Evolutionary conservation across 257 asterid species (phyloP).

Genomic region (Pogostemon cablin): DNA sequence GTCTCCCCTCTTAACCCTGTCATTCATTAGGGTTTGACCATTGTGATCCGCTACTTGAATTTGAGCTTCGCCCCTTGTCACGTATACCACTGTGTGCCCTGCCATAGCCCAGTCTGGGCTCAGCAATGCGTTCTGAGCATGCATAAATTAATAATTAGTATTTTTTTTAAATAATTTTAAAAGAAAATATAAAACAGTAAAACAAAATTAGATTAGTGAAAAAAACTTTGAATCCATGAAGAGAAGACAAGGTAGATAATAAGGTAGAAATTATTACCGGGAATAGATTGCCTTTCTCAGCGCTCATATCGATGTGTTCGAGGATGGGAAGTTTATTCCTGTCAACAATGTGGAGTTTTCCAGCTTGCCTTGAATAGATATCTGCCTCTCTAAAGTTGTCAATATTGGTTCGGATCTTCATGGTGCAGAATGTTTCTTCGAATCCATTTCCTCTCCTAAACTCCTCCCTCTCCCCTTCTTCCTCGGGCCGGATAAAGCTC

Average conservation of each 20-base stretch:
- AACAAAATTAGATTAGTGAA: too few species aligned
- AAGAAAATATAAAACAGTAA: too few species aligned
- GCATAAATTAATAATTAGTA: background rate
- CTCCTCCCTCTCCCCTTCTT: constrained; percentile 27
- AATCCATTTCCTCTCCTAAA: background rate
- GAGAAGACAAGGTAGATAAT: too few species aligned
- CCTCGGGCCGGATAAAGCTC: constrained; percentile 55
- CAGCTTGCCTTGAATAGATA: constrained; percentile 62
- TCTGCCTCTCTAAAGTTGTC: constrained; percentile 53
- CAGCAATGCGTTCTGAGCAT: constrained; percentile 49
- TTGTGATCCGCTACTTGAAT: constrained; percentile 51
- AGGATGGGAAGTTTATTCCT: constrained; percentile 64
- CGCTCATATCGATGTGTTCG: constrained; percentile 64
- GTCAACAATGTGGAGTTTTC: constrained; percentile 58
- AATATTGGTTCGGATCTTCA: constrained; percentile 51
- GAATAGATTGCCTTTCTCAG: constrained; percentile 58
- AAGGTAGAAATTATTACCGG: constrained; percentile 41
- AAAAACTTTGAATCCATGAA: too few species aligned
- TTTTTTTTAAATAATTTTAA: too few species aligned
- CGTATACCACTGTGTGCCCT: constrained; percentile 64
- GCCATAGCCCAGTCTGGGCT: constrained; percentile 59
- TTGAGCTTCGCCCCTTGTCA: constrained; percentile 63
- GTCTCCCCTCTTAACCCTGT: constrained; percentile 55
- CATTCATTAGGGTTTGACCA: constrained; percentile 61
- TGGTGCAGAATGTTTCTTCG: constrained; percentile 57